Percentiles rank a stretch among this genome's conserved stretches.
Conservation (phyloP, 2,329 filamentous ascomycete species). For the Penicillium psychrosexuale region DNA sequence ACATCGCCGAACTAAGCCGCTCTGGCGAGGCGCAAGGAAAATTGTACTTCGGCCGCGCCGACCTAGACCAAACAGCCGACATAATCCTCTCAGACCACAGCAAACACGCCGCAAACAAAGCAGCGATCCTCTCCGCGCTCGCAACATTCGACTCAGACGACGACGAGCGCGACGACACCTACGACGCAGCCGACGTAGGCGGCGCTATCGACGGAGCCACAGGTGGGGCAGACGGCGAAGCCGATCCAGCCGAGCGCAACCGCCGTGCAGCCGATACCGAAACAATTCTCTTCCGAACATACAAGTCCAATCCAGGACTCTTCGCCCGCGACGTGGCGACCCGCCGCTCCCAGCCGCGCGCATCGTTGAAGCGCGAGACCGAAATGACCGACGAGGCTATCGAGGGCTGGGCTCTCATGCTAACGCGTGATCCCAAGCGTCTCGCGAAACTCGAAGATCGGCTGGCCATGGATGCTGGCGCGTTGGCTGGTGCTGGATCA, state of each 20-base stretch:
- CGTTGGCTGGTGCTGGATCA: constrained; percentile 18
- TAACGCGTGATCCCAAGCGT: constrained; percentile 67
- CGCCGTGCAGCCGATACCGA: constrained; percentile 53
- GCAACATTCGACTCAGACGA: constrained; percentile 90
- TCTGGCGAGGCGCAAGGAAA: constrained; percentile 53
- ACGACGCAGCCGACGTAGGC: constrained; percentile 87
- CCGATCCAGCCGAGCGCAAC: constrained; percentile 54
- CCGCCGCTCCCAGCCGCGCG: constrained; percentile 61
- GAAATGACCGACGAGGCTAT: constrained; percentile 91
- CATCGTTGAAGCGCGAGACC: constrained; percentile 67
- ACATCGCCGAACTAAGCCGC: constrained; percentile 68
- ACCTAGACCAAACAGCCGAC: constrained; percentile 65
- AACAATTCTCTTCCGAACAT: constrained; percentile 69
- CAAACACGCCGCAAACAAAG: constrained; percentile 66
- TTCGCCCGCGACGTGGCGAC: constrained; percentile 72
- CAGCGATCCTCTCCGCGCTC: constrained; percentile 81
- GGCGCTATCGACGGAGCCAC: constrained; percentile 70
- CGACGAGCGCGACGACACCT: constrained; percentile 95
- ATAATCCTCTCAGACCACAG: constrained; percentile 65
- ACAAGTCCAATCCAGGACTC: constrained; percentile 59
- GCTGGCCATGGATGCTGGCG: constrained; percentile 63
- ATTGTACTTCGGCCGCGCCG: constrained; percentile 73
- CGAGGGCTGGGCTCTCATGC: constrained; percentile 91
- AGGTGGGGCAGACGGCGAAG: constrained; percentile 46
- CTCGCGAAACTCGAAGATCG: constrained; percentile 68